These are phyloP conservation scores for Diplocarpon mali DNA, from an alignment of 2,329 filamentous ascomycete species.

Conservation along the genomic window DNA sequence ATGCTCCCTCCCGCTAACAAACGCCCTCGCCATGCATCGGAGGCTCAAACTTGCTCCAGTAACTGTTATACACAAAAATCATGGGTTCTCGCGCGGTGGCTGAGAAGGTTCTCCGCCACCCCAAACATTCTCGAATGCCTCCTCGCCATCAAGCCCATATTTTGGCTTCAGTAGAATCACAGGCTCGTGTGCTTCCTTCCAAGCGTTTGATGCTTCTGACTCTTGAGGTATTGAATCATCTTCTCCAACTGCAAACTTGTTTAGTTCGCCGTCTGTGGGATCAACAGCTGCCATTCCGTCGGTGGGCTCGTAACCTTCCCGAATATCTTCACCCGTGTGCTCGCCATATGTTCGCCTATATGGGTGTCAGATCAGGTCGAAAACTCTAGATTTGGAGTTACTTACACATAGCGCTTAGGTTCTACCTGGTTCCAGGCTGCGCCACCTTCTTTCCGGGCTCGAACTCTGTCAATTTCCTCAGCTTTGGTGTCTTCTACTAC, in stretches of 20 bases:
- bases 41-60: slow-evolving; percentile 1
- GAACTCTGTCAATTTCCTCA: slow-evolving; percentile 50
- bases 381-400: slow-evolving; percentile 15
- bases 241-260: slow-evolving; percentile 19
- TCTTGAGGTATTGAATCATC: slow-evolving; percentile 25
- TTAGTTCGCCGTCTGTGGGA: slow-evolving; percentile 29
- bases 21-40: slow-evolving; percentile 16
- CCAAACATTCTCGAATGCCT: slow-evolving; percentile 29
- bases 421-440: slow-evolving; percentile 47
- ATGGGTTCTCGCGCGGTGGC: slow-evolving; percentile 25
- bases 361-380: neutral
- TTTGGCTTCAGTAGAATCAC: slow-evolving; percentile 24
- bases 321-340: slow-evolving; percentile 37
- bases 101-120: slow-evolving; percentile 18
- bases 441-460: slow-evolving; percentile 50
- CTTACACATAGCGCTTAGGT: slow-evolving; percentile 43
- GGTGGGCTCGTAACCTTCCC: slow-evolving; percentile 41
- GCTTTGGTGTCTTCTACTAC: slow-evolving; percentile 53
- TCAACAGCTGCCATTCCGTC: slow-evolving; percentile 33
- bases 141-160: slow-evolving; percentile 27
- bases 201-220: slow-evolving; percentile 33
- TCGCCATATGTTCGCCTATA: slow-evolving; percentile 36
- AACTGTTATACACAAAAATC: slow-evolving; percentile 14
- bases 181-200: slow-evolving; percentile 28
- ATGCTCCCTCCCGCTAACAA: neutral